These are phyloP conservation scores for Coniferiporia weirii DNA, from an alignment of 1,284 basidiomycete genomes.

Conservation along the genomic window DNA sequence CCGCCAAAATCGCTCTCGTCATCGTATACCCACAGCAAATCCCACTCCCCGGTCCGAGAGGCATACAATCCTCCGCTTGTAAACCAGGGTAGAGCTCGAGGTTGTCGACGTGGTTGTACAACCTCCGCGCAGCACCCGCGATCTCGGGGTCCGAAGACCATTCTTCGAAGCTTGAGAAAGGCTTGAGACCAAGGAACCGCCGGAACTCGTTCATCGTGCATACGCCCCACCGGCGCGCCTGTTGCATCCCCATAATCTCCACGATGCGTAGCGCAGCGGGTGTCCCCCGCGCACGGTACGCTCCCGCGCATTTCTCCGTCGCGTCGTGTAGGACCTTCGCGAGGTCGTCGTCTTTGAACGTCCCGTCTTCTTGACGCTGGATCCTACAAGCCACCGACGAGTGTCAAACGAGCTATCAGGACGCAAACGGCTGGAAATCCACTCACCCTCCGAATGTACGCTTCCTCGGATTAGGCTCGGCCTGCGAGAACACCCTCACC, in stretches of 20 bases:
- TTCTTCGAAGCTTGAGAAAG: slow-evolving; percentile 44
- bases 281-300: slow-evolving; percentile 40
- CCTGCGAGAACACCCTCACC: slow-evolving; percentile 20
- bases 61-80: slow-evolving; percentile 46
- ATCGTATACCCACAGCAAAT: slow-evolving; percentile 48
- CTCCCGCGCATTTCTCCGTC: slow-evolving; percentile 39
- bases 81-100: slow-evolving; percentile 41
- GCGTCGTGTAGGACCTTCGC: slow-evolving; percentile 38
- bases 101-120: slow-evolving; percentile 50
- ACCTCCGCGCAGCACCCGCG: slow-evolving; percentile 39
- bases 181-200: slow-evolving; percentile 39
- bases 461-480: slow-evolving; percentile 28
- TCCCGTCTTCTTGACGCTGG: slow-evolving; percentile 28
- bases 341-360: slow-evolving; percentile 40
- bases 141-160: slow-evolving; percentile 51
- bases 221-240: slow-evolving; percentile 36
- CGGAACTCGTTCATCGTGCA: slow-evolving; percentile 57
- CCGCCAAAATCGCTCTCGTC: slow-evolving; percentile 37
- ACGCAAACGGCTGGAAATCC: too few species aligned
- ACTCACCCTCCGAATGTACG: slow-evolving; percentile 34
- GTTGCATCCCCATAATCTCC: slow-evolving; percentile 42
- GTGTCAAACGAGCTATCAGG: background rate
- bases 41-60: slow-evolving; percentile 40
- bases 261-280: slow-evolving; percentile 37
- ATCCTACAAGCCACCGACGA: slow-evolving; percentile 20